phyloP scores from a whole-genome alignment of 2,329 filamentous ascomycete species.

The Helminthosporium solani region DNA sequence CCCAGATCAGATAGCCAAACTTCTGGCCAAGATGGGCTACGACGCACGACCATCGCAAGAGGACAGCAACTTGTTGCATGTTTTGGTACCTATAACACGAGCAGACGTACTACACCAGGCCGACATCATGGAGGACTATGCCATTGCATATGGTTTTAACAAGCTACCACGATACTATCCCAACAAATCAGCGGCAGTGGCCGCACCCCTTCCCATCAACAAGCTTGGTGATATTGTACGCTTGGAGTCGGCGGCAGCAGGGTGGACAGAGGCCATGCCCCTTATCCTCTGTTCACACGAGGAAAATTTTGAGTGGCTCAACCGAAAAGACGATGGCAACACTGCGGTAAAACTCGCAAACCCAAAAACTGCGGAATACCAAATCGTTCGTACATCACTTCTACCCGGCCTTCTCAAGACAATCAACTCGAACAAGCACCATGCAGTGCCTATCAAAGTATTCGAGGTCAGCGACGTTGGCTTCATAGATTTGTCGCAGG shows the following conservation, averaged over 20 bases:
- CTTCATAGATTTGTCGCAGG: constrained; percentile 78
- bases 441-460: constrained; percentile 84
- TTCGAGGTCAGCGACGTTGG: constrained; percentile 90
- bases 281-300: constrained; percentile 96
- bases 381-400: constrained; percentile 84
- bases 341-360: constrained; percentile 85
- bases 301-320: constrained; percentile 96
- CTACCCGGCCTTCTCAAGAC: constrained; percentile 90
- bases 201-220: constrained; percentile 85
- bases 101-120: constrained; percentile 95
- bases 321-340: constrained; percentile 81
- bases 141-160: constrained; percentile 97
- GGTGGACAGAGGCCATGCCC: constrained; percentile 95
- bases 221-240: constrained; percentile 92
- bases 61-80: constrained; percentile 68
- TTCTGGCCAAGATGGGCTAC: constrained; percentile 88
- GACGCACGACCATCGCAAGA: constrained; percentile 72
- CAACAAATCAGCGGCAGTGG: constrained; percentile 81
- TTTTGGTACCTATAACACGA: constrained; percentile 82
- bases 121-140: constrained; percentile 98
- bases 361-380: constrained; percentile 90
- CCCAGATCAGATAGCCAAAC: constrained; percentile 71
- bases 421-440: constrained; percentile 87
- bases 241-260: constrained; percentile 84
- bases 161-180: constrained; percentile 85